phyloP scores from a whole-genome alignment of 2,329 filamentous ascomycete genomes.

The Sporothrix inflata region DNA sequence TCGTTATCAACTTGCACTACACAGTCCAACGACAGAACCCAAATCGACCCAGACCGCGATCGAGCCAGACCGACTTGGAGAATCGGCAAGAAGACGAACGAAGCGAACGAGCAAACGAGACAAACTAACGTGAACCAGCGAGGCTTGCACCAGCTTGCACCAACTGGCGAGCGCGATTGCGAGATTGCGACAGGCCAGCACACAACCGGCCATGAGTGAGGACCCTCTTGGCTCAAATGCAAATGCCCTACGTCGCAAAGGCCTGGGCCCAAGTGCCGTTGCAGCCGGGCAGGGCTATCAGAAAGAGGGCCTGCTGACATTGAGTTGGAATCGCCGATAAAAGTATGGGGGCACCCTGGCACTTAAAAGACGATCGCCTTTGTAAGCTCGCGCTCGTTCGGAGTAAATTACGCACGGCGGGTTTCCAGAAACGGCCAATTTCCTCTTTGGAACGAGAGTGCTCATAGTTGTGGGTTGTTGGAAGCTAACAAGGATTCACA shows the following conservation, averaged over 20 bases:
- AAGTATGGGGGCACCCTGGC: too few species aligned
- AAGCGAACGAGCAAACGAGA: too few species aligned
- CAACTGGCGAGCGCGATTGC: too few species aligned
- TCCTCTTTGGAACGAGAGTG: background rate
- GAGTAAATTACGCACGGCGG: background rate
- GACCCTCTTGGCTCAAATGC: background rate
- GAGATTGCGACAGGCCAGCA: background rate
- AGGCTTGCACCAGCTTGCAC: too few species aligned
- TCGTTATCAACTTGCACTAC: background rate
- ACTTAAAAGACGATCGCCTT: background rate
- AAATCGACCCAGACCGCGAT: background rate
- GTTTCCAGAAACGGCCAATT: constrained; percentile 17
- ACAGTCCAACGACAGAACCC: background rate
- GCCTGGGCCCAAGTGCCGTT: constrained; percentile 10
- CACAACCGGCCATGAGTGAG: background rate
- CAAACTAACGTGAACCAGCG: too few species aligned
- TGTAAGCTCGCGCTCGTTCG: too few species aligned
- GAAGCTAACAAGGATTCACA: background rate
- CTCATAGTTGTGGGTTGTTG: background rate
- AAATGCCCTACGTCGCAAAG: too few species aligned
- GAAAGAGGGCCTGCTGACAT: background rate
- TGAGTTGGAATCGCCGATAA: background rate
- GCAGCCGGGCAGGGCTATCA: background rate
- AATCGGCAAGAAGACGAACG: background rate
- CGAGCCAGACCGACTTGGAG: background rate